Base-by-base conservation (phyloP, 129 eudicot genomes). In the Lactuca saligna region DNA sequence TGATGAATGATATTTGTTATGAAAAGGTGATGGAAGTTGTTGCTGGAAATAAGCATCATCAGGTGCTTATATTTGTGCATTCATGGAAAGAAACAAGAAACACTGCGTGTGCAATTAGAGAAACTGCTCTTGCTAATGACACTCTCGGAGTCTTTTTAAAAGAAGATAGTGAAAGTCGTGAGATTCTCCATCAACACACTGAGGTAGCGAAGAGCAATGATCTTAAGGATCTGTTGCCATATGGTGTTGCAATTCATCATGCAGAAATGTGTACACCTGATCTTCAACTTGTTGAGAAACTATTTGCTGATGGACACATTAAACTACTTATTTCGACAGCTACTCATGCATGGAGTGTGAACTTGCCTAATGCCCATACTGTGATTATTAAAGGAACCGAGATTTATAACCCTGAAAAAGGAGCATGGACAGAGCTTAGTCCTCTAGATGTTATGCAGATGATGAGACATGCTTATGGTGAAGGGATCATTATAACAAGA, bases 401-500 rank as follows among this genome's bases (percentile, higher is more conserved):
- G 76, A 83, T 93, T 35, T 93, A 93, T 70, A 86, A 87, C 78
- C 97, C 97, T 11, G 99, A 93, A 57, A 93, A 89, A 61, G 97
- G 99, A 15, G 91, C 90, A 58, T 92, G 98, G 98, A 92, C 98
- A 14, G 98, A 92, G 69, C 75, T 92, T 46, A 89, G 99, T 69
- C 92, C 98, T 51, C 78, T 89, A 63, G 99, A 89, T 83, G 99
- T 93, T 54, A 93, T 89, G 97, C 99, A 93, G 81, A 93, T 93
- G 99, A 73, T 93, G 77, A 95, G 99, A 46, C 95, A 97, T 78
- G 99, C 99, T 41, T 81, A 83, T 14, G 99, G 99, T 42, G 99
- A 93, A 75, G 99, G 97, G 54, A 93, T 93, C 17, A 89, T 93
- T 58, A 89, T 93, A 54, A 93, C 99, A 12, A 90, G 90, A 44